Conservation (phyloP, 208 protist species). For the Acanthamoeba sp. region DNA sequence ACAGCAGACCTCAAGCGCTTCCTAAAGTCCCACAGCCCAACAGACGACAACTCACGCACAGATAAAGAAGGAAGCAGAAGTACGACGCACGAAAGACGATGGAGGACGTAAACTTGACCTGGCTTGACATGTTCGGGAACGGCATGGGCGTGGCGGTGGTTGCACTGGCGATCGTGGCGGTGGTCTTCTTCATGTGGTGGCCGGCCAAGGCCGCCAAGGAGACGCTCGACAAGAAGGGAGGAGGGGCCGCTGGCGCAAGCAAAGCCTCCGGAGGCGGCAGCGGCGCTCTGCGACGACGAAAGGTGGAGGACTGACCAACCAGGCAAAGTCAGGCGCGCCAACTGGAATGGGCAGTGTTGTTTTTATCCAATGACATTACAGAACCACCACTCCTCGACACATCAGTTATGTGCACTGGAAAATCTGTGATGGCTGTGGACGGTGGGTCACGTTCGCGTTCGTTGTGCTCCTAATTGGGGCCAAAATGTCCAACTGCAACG, state of each 20-base stretch:
- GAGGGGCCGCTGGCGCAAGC: neutral
- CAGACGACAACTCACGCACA: neutral
- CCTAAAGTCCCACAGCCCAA: too few species aligned
- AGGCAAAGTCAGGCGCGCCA: neutral
- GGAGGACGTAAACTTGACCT: constrained; percentile 14
- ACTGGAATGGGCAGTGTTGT: neutral
- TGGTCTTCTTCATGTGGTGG: constrained; percentile 1
- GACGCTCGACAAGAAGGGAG: neutral
- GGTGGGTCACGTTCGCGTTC: too few species aligned
- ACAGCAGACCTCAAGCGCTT: too few species aligned
- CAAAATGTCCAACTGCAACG: too few species aligned
- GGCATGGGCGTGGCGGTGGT: neutral
- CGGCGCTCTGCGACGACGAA: neutral
- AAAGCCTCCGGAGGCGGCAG: neutral
- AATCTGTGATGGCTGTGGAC: too few species aligned
- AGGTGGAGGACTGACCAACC: neutral
- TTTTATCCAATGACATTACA: too few species aligned
- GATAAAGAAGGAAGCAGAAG: neutral
- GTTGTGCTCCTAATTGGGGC: too few species aligned
- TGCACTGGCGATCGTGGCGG: neutral
- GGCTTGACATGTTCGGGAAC: neutral
- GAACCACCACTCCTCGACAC: too few species aligned
- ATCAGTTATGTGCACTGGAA: too few species aligned
- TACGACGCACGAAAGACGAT: neutral
- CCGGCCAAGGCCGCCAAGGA: neutral